Evolutionary conservation across 805 yeast species (phyloP).

Genomic region (Hanseniaspora taiwanica): DNA sequence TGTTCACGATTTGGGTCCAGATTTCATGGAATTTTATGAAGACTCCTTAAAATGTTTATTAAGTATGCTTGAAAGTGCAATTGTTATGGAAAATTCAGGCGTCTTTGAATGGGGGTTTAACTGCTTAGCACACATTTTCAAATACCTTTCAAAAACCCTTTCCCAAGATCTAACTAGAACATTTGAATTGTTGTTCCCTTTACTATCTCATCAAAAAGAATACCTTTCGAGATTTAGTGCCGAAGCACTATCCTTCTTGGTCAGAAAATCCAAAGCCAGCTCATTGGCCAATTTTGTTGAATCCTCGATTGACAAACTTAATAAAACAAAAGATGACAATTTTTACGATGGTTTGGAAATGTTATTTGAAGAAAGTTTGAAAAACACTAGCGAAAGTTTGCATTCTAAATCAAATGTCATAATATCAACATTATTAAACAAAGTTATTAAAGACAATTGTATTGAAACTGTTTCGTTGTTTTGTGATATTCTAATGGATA

Average conservation of each 20-base stretch:
- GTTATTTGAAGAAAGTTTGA: slow-evolving; percentile 61
- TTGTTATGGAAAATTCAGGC: slow-evolving; percentile 39
- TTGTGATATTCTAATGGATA: slow-evolving; percentile 43
- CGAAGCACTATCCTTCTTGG: slow-evolving; percentile 74
- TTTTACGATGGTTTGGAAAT: slow-evolving; percentile 47
- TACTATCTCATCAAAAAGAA: slow-evolving; percentile 45
- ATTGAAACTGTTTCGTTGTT: slow-evolving; percentile 28
- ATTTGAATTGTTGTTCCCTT: slow-evolving; percentile 47
- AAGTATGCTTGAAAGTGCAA: slow-evolving; percentile 29
- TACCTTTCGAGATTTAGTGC: slow-evolving; percentile 74
- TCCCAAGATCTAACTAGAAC: slow-evolving; percentile 57
- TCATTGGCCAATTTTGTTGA: slow-evolving; percentile 35
- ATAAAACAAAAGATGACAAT: slow-evolving; percentile 25
- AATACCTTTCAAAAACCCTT: slow-evolving; percentile 59
- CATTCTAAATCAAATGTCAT: slow-evolving; percentile 59
- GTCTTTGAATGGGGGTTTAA: slow-evolving; percentile 76
- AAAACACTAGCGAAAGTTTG: slow-evolving; percentile 53
- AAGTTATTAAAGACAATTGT: slow-evolving; percentile 8
- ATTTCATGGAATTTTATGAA: slow-evolving; percentile 61
- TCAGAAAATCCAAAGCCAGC: slow-evolving; percentile 49
- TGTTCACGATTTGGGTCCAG: slow-evolving; percentile 86
- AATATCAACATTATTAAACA: slow-evolving; percentile 31
- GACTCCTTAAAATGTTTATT: slow-evolving; percentile 39
- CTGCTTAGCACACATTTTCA: slow-evolving; percentile 76
- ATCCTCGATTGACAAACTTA: slow-evolving; percentile 27